Conservation (phyloP, 2,329 filamentous ascomycete genomes). For the Cladosporium sp. region DNA sequence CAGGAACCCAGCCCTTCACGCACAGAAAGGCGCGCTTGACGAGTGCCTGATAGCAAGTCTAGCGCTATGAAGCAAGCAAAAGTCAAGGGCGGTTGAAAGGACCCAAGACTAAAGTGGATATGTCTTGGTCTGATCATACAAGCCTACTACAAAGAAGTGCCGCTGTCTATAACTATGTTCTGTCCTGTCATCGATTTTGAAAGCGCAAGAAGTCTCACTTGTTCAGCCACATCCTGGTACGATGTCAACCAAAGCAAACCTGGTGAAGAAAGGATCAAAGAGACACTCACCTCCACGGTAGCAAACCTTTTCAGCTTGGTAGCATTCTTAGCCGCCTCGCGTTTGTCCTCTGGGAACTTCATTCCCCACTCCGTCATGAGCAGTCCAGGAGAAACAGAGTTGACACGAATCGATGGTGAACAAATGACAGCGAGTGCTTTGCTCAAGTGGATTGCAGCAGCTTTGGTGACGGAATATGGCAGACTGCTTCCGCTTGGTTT, state of each 20-base stretch:
- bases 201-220: constrained; percentile 49
- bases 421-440: constrained; percentile 52
- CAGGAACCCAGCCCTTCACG: too few species aligned
- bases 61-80: too few species aligned
- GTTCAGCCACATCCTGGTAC: constrained; percentile 49
- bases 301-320: constrained; percentile 49
- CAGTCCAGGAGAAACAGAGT: constrained; percentile 54
- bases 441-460: constrained; percentile 48
- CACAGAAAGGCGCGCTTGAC: too few species aligned
- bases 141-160: constrained; percentile 26
- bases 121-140: too few species aligned
- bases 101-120: too few species aligned
- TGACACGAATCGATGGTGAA: constrained; percentile 55
- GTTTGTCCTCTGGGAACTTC: constrained; percentile 44
- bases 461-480: constrained; percentile 36
- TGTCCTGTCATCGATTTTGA: constrained; percentile 50
- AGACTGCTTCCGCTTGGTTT: constrained; percentile 59
- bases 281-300: constrained; percentile 45
- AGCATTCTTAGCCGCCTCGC: constrained; percentile 38
- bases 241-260: constrained; percentile 8
- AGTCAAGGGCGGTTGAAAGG: background rate
- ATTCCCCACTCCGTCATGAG: constrained; percentile 44
- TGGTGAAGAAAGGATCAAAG: background rate
- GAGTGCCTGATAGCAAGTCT: too few species aligned
- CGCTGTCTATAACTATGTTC: constrained; percentile 50